phyloP scores from a whole-genome alignment of 2,329 filamentous ascomycete genomes.

The Phyllosticta citribraziliensis region DNA sequence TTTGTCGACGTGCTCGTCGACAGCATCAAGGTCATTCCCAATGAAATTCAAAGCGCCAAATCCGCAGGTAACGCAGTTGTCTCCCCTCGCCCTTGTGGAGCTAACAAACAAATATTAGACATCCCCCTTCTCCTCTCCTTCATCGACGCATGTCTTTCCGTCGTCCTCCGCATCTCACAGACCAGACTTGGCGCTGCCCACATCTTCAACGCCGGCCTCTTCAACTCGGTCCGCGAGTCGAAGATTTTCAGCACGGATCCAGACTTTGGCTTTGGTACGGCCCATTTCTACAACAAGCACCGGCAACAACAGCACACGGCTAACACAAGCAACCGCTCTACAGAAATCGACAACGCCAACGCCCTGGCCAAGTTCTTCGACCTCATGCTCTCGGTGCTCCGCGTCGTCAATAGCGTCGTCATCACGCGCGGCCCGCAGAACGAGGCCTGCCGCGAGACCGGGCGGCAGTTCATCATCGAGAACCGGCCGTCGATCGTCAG shows the following conservation, averaged over 20 bases:
- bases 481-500: constrained; percentile 78
- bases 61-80: constrained; percentile 16
- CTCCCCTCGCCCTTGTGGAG: neutral
- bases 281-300: neutral
- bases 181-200: constrained; percentile 75
- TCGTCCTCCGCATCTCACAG: constrained; percentile 76
- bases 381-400: constrained; percentile 68
- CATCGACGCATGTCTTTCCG: constrained; percentile 66
- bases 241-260: constrained; percentile 85
- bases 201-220: constrained; percentile 81
- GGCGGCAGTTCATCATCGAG: constrained; percentile 68
- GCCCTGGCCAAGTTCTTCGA: constrained; percentile 76
- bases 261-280: constrained; percentile 67
- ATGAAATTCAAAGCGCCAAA: constrained; percentile 44
- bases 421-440: constrained; percentile 76
- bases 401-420: constrained; percentile 73
- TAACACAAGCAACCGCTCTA: constrained; percentile 5
- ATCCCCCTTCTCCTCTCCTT: constrained; percentile 47
- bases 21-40: constrained; percentile 66
- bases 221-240: constrained; percentile 69
- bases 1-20: constrained; percentile 87
- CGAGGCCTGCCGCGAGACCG: constrained; percentile 60
- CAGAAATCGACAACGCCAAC: constrained; percentile 55
- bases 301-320: neutral
- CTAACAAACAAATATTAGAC: constrained; percentile 29